Conservation (phyloP, 1,139 yeast genomes). For the Nakaseomyces delphensis region DNA sequence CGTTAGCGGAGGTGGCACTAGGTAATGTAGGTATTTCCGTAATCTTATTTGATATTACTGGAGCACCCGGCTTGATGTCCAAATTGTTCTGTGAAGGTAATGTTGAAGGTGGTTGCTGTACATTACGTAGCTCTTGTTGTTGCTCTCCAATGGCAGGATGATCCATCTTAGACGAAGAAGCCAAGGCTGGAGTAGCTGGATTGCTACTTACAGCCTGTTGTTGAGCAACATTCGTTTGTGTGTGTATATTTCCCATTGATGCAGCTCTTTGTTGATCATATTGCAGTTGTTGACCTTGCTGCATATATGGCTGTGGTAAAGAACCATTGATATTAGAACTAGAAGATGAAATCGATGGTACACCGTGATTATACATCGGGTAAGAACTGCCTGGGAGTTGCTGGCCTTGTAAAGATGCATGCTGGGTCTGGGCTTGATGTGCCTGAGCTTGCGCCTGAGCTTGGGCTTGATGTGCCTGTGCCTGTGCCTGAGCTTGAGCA, state of each 20-base stretch:
- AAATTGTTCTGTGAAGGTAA: not conserved
- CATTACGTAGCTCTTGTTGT: not conserved
- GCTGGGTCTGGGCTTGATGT: slow-evolving; percentile 16
- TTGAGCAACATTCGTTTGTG: not conserved
- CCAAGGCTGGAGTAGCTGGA: slow-evolving; percentile 5
- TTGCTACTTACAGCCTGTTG: not conserved
- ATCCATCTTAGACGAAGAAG: slow-evolving; percentile 7
- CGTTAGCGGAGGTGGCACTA: not conserved
- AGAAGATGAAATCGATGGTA: slow-evolving; percentile 1
- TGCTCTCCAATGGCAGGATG: not conserved
- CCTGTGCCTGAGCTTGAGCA: slow-evolving; percentile 16
- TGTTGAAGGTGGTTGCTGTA: not conserved
- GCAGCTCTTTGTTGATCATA: slow-evolving; percentile 3
- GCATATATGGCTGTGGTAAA: slow-evolving; percentile 3
- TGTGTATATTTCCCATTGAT: not conserved
- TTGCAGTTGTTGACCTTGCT: not conserved
- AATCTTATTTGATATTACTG: not conserved
- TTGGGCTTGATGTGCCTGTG: slow-evolving; percentile 29
- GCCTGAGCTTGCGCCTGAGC: slow-evolving; percentile 21
- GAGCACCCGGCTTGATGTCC: not conserved
- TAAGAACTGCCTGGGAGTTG: not conserved
- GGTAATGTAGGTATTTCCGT: slow-evolving; percentile 5
- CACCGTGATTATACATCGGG: slow-evolving; percentile 1
- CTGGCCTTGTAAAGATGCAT: not conserved
- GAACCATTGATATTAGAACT: slow-evolving; percentile 2